phyloP scores from a whole-genome alignment of 192 early-diverging fungal genomes.

The Backusella tuberculispora region DNA sequence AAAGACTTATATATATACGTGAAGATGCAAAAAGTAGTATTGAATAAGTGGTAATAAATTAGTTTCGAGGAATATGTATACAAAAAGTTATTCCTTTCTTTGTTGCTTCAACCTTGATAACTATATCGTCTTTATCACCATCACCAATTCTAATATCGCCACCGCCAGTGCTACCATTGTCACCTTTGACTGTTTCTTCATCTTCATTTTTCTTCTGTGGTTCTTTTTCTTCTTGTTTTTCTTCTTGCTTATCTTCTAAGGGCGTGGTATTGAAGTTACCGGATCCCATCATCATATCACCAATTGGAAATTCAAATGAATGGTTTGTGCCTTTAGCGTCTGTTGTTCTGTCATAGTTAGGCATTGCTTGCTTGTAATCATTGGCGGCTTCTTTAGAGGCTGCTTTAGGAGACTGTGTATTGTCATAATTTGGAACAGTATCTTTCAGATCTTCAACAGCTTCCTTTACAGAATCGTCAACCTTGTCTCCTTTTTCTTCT shows the following conservation, averaged over 20 bases:
- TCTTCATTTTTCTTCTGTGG: neutral
- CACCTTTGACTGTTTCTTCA: conserved; percentile 1
- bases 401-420: neutral
- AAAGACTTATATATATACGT: neutral
- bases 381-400: neutral
- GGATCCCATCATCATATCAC: neutral
- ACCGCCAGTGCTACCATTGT: too few relatives aligned
- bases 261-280: neutral
- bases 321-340: neutral
- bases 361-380: neutral
- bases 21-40: neutral
- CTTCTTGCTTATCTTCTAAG: neutral
- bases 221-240: neutral
- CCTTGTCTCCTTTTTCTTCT: neutral
- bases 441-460: neutral
- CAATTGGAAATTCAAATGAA: conserved; percentile 20
- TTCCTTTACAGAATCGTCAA: neutral
- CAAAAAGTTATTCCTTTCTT: conserved; percentile 28
- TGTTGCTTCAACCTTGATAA: conserved; percentile 32
- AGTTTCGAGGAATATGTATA: conserved; percentile 30
- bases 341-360: conserved; percentile 2
- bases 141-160: neutral
- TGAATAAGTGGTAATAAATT: neutral
- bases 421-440: neutral
- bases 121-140: conserved; percentile 22